Base-by-base conservation (phyloP, 2,329 filamentous ascomycete genomes). In the Ilyonectria destructans region DNA sequence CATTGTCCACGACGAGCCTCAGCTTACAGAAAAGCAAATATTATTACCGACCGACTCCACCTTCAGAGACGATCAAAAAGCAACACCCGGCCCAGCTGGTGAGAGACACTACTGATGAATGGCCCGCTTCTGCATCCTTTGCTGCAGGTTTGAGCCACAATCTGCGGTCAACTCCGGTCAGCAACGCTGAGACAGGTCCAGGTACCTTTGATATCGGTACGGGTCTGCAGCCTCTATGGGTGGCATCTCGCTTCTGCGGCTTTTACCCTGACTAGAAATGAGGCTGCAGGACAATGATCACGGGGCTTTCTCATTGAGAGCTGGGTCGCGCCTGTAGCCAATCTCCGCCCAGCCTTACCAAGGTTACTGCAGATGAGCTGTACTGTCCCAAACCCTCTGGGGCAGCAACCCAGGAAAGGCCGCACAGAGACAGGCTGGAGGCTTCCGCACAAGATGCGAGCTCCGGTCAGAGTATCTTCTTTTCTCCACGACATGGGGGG, bases 261-360 rank as follows among this genome's bases (percentile, higher is more conserved):
- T 40, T 58, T 59, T 48, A 37, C 48, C 35, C 54, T 40, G 23
- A 59, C 23, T 43, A 62, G 29, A 58, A 67, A 63, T 31, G 49
- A 59, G 55, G 55, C 54, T 63, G 31, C 58, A 62, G 35, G 48
- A 54, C 40, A 54, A 59, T 40, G 60, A 63, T 62, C 65, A 67
- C 49, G 55, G 54, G 55, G 52, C 57, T 54, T 46, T 21, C n/a
- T 19, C 23, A 21, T 31, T 40, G 65, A 33, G 23, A 55, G 29
- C 46, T 67, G 46, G 54, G 49, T 40, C 33, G 43, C 60, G 43
- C 46, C 33, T 26, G 23, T 68, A 31, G 48, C 60, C 65, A 64
- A 62, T 58, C 23, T 62, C 31, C 49, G 37, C 60, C 49, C 46
- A 49, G 33, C 26, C 40, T 55, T 60, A 29, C 40, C 21, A 67